Evolutionary conservation across 2,329 filamentous ascomycete genomes (phyloP).

Genomic region (Diaporthe sp.): DNA sequence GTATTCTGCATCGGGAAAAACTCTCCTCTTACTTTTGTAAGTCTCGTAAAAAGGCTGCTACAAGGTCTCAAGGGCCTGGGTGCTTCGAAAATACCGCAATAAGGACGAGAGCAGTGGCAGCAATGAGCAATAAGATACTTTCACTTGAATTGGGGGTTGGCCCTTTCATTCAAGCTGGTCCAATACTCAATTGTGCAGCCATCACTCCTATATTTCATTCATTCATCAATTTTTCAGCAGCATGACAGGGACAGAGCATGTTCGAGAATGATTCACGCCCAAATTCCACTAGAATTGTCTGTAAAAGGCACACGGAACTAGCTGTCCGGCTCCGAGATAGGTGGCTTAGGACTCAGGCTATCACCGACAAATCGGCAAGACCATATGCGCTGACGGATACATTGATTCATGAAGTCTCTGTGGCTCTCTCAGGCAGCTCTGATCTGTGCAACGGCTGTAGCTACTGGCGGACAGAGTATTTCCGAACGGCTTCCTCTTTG

Average conservation of each 20-base stretch:
- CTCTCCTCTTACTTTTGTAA: background rate
- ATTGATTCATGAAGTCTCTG: no score
- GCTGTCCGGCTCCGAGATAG: no score
- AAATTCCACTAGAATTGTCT: accelerated
- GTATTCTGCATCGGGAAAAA: background rate
- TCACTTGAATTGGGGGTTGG: no score
- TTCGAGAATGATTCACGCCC: background rate
- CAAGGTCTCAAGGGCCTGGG: background rate
- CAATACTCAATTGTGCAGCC: background rate
- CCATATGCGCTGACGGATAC: no score
- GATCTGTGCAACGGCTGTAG: no score
- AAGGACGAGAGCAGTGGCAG: background rate
- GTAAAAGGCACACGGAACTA: background rate
- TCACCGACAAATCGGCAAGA: no score
- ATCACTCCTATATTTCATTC: background rate
- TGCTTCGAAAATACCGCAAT: background rate
- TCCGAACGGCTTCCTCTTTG: background rate
- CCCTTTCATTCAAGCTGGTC: background rate
- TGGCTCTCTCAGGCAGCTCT: no score
- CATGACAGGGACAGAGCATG: background rate
- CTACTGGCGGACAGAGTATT: no score
- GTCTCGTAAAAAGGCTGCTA: background rate
- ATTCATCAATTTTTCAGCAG: background rate
- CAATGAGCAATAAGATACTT: background rate
- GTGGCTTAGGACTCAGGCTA: no score